phyloP scores from a whole-genome alignment of 1,139 yeast species.

The Suhomyces chickasaworum region DNA sequence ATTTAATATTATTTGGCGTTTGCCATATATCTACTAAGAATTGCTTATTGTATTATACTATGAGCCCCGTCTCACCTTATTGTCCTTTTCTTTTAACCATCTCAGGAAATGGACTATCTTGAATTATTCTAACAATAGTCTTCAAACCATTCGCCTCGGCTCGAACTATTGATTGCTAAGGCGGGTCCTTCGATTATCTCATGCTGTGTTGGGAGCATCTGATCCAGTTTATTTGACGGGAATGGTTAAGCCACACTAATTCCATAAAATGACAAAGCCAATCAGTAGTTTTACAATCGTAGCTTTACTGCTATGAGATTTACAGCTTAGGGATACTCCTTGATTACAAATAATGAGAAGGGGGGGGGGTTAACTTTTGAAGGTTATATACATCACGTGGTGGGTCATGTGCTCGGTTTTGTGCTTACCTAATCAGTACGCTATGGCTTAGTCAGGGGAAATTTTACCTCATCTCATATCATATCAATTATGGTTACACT shows the following conservation, averaged over 20 bases:
- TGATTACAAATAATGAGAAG: too few relatives aligned
- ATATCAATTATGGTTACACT: not conserved
- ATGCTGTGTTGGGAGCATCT: not conserved
- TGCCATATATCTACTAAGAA: not conserved
- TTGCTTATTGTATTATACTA: not conserved
- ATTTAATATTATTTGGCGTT: slow-evolving; percentile 1
- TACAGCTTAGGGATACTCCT: too few relatives aligned
- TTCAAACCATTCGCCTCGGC: slow-evolving; percentile 1
- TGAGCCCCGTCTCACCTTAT: not conserved
- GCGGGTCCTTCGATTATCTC: not conserved
- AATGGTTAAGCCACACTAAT: not conserved
- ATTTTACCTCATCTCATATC: slow-evolving; percentile 15
- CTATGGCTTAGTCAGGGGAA: slow-evolving; percentile 9
- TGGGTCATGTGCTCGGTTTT: not conserved
- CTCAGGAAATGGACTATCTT: not conserved
- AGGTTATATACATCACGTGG: too few relatives aligned
- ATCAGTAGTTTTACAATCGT: too few relatives aligned
- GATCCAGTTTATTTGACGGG: not conserved
- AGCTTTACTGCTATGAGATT: too few relatives aligned
- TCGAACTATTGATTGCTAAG: not conserved
- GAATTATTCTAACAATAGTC: not conserved
- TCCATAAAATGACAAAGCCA: too few relatives aligned
- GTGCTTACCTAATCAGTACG: slow-evolving; percentile 3
- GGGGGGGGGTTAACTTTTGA: too few relatives aligned
- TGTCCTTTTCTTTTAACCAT: not conserved